Evolutionary conservation across 306 rosid species (phyloP).

Genomic region (Gastrolobium villosum): DNA sequence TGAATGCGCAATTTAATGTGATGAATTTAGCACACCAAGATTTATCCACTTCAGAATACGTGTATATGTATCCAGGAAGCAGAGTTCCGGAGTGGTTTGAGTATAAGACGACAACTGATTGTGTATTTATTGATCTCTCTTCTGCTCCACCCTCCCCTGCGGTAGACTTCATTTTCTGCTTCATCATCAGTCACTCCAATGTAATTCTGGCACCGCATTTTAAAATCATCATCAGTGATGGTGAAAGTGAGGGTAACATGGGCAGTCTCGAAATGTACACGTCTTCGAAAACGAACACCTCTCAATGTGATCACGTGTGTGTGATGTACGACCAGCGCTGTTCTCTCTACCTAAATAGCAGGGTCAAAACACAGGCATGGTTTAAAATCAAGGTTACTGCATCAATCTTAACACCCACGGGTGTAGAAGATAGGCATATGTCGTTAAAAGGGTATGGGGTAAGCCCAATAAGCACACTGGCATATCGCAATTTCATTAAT

Average conservation of each 20-base stretch:
- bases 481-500: not conserved
- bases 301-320: not conserved
- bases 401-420: no score
- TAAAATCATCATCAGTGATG: not conserved
- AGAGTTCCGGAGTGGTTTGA: conserved; percentile 23
- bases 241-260: not conserved
- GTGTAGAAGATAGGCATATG: no score
- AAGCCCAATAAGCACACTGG: not conserved
- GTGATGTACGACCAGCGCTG: conserved; percentile 14
- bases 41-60: not conserved
- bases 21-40: conserved; percentile 10
- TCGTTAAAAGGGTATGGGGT: conserved; percentile 14
- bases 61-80: conserved; percentile 7
- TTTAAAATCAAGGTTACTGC: conserved; percentile 10
- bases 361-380: not conserved
- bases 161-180: conserved; percentile 18
- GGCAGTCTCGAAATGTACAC: not conserved
- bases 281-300: not conserved
- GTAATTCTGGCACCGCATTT: not conserved
- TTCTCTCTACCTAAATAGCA: conserved; percentile 12
- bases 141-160: not conserved
- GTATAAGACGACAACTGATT: not conserved
- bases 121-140: conserved; percentile 31
- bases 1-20: conserved; percentile 5
- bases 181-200: not conserved